phyloP scores from a whole-genome alignment of 331 rosid species.

The Malus hybrid region DNA sequence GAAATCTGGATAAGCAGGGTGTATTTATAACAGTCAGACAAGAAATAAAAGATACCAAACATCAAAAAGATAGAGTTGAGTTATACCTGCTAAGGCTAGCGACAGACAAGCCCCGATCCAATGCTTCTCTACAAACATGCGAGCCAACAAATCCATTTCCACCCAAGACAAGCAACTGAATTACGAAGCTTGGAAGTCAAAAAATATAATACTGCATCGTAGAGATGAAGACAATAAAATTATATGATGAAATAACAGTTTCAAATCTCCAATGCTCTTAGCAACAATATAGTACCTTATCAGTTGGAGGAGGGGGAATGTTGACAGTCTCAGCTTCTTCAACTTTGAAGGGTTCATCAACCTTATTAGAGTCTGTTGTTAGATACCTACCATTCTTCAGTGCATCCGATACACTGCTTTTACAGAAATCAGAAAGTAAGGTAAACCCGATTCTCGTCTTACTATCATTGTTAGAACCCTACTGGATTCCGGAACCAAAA shows the following conservation, averaged over 20 bases:
- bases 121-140: constrained; percentile 75
- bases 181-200: constrained; percentile 19
- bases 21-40: no score
- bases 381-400: constrained; percentile 45
- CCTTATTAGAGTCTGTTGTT: constrained; percentile 55
- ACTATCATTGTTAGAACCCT: not conserved
- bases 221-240: constrained; percentile 1
- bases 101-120: constrained; percentile 65
- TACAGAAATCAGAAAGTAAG: constrained; percentile 8
- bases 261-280: not conserved
- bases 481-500: no score
- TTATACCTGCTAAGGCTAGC: constrained; percentile 70
- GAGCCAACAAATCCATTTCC: constrained; percentile 99
- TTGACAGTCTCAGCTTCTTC: constrained; percentile 89
- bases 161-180: constrained; percentile 92
- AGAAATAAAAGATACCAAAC: no score
- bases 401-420: constrained; percentile 33
- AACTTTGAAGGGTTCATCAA: constrained; percentile 68
- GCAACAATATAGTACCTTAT: constrained; percentile 46
- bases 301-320: constrained; percentile 79
- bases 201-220: not conserved
- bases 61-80: not conserved
- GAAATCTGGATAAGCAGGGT: no score
- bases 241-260: not conserved
- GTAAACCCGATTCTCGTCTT: not conserved